phyloP scores from a whole-genome alignment of 768 basidiomycete genomes.

The Mycena chlorophos region DNA sequence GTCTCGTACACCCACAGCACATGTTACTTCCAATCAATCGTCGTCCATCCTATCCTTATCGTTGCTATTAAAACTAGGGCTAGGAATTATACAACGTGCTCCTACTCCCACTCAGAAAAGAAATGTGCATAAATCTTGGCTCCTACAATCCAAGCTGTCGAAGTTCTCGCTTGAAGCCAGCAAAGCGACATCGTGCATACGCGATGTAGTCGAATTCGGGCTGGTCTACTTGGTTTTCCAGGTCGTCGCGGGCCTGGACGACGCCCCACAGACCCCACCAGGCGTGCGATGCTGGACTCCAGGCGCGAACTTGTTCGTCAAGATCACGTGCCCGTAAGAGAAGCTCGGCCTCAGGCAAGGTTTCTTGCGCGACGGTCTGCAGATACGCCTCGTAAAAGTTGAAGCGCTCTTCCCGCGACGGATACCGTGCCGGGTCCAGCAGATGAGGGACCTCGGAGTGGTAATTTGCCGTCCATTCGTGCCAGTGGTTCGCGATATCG shows the following conservation, averaged over 20 bases:
- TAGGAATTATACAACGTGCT: constrained; percentile 10
- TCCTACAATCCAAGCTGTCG: constrained; percentile 24
- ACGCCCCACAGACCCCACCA: constrained; percentile 97
- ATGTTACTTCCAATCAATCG: constrained; percentile 22
- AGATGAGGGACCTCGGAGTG: constrained; percentile 68
- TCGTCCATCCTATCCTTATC: constrained; percentile 15
- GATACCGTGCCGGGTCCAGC: constrained; percentile 66
- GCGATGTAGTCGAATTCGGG: constrained; percentile 89
- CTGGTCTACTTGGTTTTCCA: constrained; percentile 56
- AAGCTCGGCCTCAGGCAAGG: constrained; percentile 39
- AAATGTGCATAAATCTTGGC: not conserved
- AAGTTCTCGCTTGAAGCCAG: constrained; percentile 60
- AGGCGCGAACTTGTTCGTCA: constrained; percentile 77
- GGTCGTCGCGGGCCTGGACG: constrained; percentile 80
- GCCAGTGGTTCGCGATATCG: constrained; percentile 96
- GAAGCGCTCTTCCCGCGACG: constrained; percentile 65
- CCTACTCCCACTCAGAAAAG: not conserved
- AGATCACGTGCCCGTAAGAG: constrained; percentile 49
- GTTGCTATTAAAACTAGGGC: constrained; percentile 14
- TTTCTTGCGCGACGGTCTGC: constrained; percentile 41
- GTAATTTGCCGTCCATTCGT: constrained; percentile 96
- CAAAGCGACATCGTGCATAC: constrained; percentile 73
- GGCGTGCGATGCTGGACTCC: constrained; percentile 89
- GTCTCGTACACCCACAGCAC: constrained; percentile 26
- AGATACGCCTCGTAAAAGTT: constrained; percentile 90